Base-by-base conservation (phyloP, 208 protist species). In the Acanthamoeba healyi region DNA sequence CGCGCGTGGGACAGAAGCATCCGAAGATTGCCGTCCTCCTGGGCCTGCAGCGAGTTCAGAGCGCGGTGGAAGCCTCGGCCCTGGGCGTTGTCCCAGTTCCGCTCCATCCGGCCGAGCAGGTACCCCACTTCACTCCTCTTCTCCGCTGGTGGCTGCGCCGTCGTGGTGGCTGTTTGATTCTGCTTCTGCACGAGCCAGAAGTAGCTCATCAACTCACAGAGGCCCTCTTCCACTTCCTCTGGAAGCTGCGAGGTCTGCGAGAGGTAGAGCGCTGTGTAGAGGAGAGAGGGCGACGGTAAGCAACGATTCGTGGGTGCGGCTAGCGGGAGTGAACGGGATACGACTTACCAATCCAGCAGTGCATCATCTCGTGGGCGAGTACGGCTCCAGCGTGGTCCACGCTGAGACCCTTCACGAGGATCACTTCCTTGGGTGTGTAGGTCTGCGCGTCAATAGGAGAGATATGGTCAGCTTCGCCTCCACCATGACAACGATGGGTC, bases 311-410 rank as follows among this genome's bases (percentile, higher is more conserved):
- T 12, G 63, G n/a, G n/a, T n/a, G n/a, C n/a, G n/a, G n/a, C n/a
- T n/a, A n/a, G n/a, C n/a, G n/a, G n/a, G n/a, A n/a, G n/a, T n/a
- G n/a, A n/a, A n/a, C n/a, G n/a, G n/a, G n/a, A n/a, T n/a, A n/a
- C 7, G 34, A 32, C 36, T 38, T 77, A 77, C 67, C 67, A 32
- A 93, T 51, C 88, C 88, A 93, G 88, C 88, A 93, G 88, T 93
- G 88, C 38, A 93, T 74, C 88, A 93, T 17, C 63, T 93, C 88
- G 38, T 93, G 88, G n/a, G 88, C 88, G 32, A 93, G 40, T 14
- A 93, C 88, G 19, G 88, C 88, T 46, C 88, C 88, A 19, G 88
- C 65, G 29, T 93, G 88, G 6, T 58, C 46, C 26, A 46, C 0
- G 61, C 65, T 93, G 0, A 93, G 65, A 5, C 88, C 88, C 44